Base-by-base conservation (phyloP, 345 rosid genomes). In the Conringia planisiliqua region DNA sequence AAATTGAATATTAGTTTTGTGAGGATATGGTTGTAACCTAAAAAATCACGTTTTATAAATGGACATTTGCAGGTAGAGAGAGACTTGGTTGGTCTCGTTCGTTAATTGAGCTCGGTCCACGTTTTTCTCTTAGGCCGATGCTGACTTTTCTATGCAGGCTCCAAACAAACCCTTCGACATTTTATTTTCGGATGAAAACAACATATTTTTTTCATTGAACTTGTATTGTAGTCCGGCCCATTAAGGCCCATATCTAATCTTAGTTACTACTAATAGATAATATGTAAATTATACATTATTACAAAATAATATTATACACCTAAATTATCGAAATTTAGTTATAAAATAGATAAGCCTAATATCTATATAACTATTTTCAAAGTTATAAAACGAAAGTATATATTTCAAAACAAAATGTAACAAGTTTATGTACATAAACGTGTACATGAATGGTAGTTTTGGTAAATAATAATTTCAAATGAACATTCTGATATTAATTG, bases 31-130 rank as follows among this genome's bases (percentile, higher is more conserved):
- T 57, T 27, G 61, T 35, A 17, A 43, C 26, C 35, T 26, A 14
- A 4, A 38, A 36, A 8, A 16, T 29, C 75, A 77, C 80, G 80
- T 77, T 77, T 77, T 35, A 71, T 66, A 64, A 71, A 77, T 71
- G 76, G 62, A 64, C 40, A 12, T 64, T 55, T 44, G 62, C 40
- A 46, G 80, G 80, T 77, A 59, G 62, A 48, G 62, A 48, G 62
- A 22, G 62, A 16, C 40, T 68, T 51, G 57, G 50, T 76, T 68
- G 74, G 79, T 76, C 44, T 57, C 36, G 10, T n/a, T 42, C 20
- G 16, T 11, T 13, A 14, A 13, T 22, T 46, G 66, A 46, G 22
- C 46, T 52, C n/a, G 54, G 78, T 75, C 72, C 36, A 61, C 56
- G 44, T 58, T 74, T 58, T 11, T 73, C 27, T 42, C 43, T 38